These are phyloP conservation scores for Cladorrhinum sp. DNA, from an alignment of 2,329 filamentous ascomycete genomes.

Conservation along the genomic window DNA sequence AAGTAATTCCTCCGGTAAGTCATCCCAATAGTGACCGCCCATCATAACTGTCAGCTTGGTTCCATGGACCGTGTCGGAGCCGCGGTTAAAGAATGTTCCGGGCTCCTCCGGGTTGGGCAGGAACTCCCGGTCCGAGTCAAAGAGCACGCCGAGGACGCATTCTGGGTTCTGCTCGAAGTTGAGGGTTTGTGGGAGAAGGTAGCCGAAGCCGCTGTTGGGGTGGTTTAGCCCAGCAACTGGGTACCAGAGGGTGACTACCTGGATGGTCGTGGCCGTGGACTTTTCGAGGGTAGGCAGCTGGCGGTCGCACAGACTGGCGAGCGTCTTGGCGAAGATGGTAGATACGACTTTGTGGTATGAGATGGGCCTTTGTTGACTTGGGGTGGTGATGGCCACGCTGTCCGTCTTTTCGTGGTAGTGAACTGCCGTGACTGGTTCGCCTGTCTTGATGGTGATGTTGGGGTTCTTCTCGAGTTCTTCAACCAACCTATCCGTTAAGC, in stretches of 20 bases:
- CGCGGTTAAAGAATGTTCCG: conserved; percentile 25
- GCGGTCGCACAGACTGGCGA: conserved; percentile 38
- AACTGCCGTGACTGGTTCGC: conserved; percentile 48
- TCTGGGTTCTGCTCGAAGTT: conserved; percentile 32
- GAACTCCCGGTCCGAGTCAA: conserved; percentile 66
- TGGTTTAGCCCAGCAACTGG: conserved; percentile 57
- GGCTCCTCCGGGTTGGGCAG: conserved; percentile 23
- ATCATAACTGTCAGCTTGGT: conserved; percentile 94
- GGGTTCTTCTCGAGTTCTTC: conserved; percentile 46
- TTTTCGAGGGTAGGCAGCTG: conserved; percentile 48
- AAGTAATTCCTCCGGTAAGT: conserved; percentile 39
- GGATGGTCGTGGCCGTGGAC: conserved; percentile 72
- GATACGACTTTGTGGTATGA: conserved; percentile 60
- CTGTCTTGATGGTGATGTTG: conserved; percentile 60
- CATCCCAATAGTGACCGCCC: conserved; percentile 88
- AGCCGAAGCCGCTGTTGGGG: conserved; percentile 75
- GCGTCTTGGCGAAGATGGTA: conserved; percentile 53
- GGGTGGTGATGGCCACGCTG: conserved; percentile 34
- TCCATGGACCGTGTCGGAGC: conserved; percentile 55
- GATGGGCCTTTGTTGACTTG: conserved; percentile 18
- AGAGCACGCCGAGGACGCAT: conserved; percentile 75
- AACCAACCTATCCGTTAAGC: conserved; percentile 55
- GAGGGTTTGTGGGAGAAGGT: conserved; percentile 74
- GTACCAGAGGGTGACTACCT: conserved; percentile 91
- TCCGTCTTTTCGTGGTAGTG: conserved; percentile 35